phyloP scores from a whole-genome alignment of 2,329 filamentous ascomycete genomes.

The Epicoccum sorghinum region DNA sequence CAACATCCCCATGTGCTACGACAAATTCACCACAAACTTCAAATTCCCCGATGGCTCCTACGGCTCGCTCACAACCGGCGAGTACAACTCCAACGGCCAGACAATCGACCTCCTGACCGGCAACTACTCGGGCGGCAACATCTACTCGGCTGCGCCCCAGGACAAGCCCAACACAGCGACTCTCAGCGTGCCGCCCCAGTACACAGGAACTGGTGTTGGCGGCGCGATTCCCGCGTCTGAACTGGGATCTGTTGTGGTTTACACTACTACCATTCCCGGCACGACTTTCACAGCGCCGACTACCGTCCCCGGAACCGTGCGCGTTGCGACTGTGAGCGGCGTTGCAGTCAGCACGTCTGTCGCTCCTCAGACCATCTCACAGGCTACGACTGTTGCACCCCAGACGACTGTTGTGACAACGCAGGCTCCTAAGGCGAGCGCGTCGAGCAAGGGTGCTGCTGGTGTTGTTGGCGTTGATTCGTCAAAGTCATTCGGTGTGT shows the following conservation, averaged over 20 bases:
- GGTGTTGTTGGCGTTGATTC: slow-evolving; percentile 23
- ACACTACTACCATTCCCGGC: slow-evolving; percentile 41
- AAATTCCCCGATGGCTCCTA: slow-evolving; percentile 55
- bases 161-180: slow-evolving; percentile 54
- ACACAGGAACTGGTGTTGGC: slow-evolving; percentile 54
- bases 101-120: slow-evolving; percentile 54
- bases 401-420: slow-evolving; percentile 28
- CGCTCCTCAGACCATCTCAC: slow-evolving; percentile 27
- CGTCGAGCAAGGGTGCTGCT: slow-evolving; percentile 19
- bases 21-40: slow-evolving; percentile 60
- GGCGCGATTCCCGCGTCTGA: slow-evolving; percentile 53
- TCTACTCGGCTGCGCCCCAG: slow-evolving; percentile 49
- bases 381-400: slow-evolving; percentile 32
- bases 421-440: slow-evolving; percentile 4
- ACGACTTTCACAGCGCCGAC: slow-evolving; percentile 35
- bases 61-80: slow-evolving; percentile 53
- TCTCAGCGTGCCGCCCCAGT: slow-evolving; percentile 53
- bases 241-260: slow-evolving; percentile 48
- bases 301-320: slow-evolving; percentile 26
- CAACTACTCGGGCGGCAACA: slow-evolving; percentile 53
- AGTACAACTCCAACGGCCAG: slow-evolving; percentile 50
- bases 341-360: slow-evolving; percentile 25
- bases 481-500: slow-evolving; percentile 30
- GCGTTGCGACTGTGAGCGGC: slow-evolving; percentile 26
- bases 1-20: slow-evolving; percentile 58